Conservation (phyloP, 2,329 filamentous ascomycete genomes). For the Botrytis medusae region DNA sequence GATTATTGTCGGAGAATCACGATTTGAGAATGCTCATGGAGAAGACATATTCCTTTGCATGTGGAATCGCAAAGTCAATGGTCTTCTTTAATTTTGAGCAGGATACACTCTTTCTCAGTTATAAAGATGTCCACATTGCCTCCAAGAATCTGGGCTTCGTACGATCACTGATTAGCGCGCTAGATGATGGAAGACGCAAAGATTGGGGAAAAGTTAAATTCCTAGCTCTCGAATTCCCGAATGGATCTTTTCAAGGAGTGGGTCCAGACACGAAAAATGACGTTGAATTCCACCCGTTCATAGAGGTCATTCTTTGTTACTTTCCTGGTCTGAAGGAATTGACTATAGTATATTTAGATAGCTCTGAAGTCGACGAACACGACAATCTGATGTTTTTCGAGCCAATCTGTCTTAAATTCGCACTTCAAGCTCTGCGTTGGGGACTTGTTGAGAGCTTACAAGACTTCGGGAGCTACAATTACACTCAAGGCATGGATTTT, state of each 20-base stretch:
- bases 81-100: not conserved
- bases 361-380: not conserved
- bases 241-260: not conserved
- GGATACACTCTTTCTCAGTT: not conserved
- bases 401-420: not conserved
- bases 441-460: not conserved
- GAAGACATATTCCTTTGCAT: not conserved
- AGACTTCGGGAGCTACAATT: not conserved
- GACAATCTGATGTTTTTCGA: not conserved
- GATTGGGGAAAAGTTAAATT: not conserved
- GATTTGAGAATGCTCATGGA: not conserved
- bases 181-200: not conserved
- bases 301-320: not conserved
- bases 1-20: not conserved
- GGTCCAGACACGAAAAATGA: not conserved
- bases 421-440: not conserved
- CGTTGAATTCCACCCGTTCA: not conserved
- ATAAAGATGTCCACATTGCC: not conserved
- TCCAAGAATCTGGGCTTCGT: not conserved
- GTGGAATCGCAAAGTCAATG: not conserved
- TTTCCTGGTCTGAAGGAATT: not conserved
- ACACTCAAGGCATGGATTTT: not conserved
- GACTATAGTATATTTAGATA: not conserved
- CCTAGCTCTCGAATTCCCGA: not conserved
- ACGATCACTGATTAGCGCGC: not conserved